Evolutionary conservation across 257 asterid genomes (phyloP).

Genomic region (Primulina huaijiensis): DNA sequence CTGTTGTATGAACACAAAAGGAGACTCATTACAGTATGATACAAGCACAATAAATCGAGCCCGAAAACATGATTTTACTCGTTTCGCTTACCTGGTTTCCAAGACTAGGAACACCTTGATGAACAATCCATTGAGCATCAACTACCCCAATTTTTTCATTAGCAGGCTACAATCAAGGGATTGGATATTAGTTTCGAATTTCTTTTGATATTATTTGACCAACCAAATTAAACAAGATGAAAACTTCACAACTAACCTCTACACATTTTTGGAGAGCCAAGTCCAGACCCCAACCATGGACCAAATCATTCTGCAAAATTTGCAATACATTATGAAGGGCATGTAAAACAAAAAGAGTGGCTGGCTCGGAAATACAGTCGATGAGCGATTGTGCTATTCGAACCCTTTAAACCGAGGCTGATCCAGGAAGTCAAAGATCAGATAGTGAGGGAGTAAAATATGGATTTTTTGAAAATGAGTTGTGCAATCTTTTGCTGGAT

Average conservation of each 20-base stretch:
- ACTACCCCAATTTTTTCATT: conserved; percentile 86
- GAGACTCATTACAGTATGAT: neutral
- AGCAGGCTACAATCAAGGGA: conserved; percentile 50
- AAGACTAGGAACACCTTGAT: conserved; percentile 71
- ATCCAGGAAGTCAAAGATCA: neutral
- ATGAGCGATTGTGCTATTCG: too few relatives aligned
- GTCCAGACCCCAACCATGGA: conserved; percentile 98
- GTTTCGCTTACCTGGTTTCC: conserved; percentile 58
- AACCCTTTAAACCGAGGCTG: neutral
- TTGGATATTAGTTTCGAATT: neutral
- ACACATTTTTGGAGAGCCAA: conserved; percentile 77
- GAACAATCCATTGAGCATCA: conserved; percentile 84
- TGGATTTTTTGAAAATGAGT: neutral
- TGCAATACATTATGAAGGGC: neutral
- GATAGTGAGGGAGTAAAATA: neutral
- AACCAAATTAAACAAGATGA: neutral
- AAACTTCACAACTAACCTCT: conserved; percentile 43
- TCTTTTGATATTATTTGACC: neutral
- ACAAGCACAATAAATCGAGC: neutral
- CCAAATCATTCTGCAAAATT: conserved; percentile 69
- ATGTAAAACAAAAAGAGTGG: too few relatives aligned
- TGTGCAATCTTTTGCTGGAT: neutral
- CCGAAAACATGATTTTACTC: too few relatives aligned
- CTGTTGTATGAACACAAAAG: conserved; percentile 30
- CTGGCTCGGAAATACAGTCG: neutral